A percentile compares a stretch with the other conserved stretches of the same genome.
phyloP scores from a whole-genome alignment of 768 basidiomycete genomes.

The Agaricus blazei region DNA sequence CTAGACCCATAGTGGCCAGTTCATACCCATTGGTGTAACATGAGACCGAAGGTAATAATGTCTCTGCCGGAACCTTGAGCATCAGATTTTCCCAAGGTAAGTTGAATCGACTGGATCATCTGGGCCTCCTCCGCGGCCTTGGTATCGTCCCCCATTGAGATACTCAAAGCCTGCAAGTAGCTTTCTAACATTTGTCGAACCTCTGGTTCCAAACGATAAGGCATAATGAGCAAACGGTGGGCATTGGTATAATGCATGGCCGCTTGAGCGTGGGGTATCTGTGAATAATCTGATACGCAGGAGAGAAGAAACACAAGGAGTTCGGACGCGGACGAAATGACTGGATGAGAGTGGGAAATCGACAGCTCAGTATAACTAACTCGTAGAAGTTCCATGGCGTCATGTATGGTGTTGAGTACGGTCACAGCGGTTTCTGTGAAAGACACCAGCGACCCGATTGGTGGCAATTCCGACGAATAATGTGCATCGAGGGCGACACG shows the following conservation, averaged over 20 bases:
- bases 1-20: neutral
- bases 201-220: constrained; percentile 44
- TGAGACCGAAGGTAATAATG: constrained; percentile 55
- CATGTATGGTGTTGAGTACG: constrained; percentile 51
- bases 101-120: constrained; percentile 59
- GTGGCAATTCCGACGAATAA: constrained; percentile 49
- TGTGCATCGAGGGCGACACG: constrained; percentile 59
- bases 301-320: constrained; percentile 59
- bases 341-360: constrained; percentile 56
- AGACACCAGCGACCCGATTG: constrained; percentile 52
- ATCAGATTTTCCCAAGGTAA: constrained; percentile 53
- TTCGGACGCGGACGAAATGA: constrained; percentile 56
- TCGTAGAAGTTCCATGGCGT: constrained; percentile 54
- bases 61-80: constrained; percentile 59
- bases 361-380: constrained; percentile 47
- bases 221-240: constrained; percentile 44
- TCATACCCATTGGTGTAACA: constrained; percentile 59
- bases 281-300: constrained; percentile 55
- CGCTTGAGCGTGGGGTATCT: constrained; percentile 58
- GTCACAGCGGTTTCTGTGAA: constrained; percentile 41
- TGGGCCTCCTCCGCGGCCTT: constrained; percentile 69
- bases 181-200: constrained; percentile 55
- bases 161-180: constrained; percentile 52
- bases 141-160: constrained; percentile 63
- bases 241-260: constrained; percentile 44